These are phyloP conservation scores for Magnolia changhungtana DNA, from an alignment of 164 flowering plant species.

Conservation along the genomic window DNA sequence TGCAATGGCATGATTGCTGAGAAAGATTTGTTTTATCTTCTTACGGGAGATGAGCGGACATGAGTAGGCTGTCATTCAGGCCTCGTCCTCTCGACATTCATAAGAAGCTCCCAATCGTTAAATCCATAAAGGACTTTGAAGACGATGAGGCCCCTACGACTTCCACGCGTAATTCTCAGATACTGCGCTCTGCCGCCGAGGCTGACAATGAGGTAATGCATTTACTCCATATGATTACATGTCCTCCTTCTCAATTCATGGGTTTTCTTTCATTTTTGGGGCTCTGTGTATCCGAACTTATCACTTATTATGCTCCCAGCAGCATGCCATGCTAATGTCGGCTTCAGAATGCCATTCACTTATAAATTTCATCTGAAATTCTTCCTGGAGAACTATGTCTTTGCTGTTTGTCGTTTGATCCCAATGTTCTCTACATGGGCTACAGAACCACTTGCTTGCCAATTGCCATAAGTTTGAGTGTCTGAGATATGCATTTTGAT, in stretches of 20 bases:
- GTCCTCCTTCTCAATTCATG: background rate
- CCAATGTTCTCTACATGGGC: no score
- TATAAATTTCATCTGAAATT: no score
- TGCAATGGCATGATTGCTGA: conserved; percentile 19
- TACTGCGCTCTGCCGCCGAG: conserved; percentile 54
- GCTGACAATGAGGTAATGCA: conserved; percentile 52
- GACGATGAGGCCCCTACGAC: conserved; percentile 76
- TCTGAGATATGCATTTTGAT: no score
- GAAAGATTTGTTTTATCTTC: conserved; percentile 16
- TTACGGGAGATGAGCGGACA: conserved; percentile 38
- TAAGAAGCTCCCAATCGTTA: conserved; percentile 94
- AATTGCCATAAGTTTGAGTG: no score
- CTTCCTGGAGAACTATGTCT: no score
- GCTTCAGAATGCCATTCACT: no score
- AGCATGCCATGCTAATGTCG: no score
- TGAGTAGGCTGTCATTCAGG: conserved; percentile 90
- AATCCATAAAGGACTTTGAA: conserved; percentile 84
- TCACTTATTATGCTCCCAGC: no score
- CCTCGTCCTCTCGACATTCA: conserved; percentile 97
- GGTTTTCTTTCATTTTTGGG: background rate
- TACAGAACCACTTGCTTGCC: no score
- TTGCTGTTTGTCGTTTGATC: no score
- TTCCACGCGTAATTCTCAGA: conserved; percentile 68
- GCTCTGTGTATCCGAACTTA: background rate
- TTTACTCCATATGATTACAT: no score